These are phyloP conservation scores for Exophiala dermatitidis DNA, from an alignment of 2,329 filamentous ascomycete species.

Conservation along the genomic window DNA sequence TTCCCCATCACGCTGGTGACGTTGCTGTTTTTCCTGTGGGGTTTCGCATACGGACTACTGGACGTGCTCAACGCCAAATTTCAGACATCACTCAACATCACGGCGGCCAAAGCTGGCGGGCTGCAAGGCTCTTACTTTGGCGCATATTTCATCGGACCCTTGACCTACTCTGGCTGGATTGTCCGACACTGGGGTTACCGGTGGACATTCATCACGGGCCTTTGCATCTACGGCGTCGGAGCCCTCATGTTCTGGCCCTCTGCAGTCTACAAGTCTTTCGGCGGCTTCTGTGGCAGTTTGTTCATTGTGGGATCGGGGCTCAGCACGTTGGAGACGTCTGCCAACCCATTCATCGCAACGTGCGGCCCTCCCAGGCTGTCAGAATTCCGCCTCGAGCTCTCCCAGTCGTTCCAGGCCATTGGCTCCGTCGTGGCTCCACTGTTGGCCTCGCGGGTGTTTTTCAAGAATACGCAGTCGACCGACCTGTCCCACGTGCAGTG, in stretches of 20 bases:
- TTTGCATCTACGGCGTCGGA: slow-evolving; percentile 61
- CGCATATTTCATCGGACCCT: slow-evolving; percentile 48
- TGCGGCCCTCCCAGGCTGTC: slow-evolving; percentile 70
- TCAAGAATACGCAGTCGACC: slow-evolving; percentile 54
- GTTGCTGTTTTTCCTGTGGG: slow-evolving; percentile 49
- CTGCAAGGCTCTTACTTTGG: slow-evolving; percentile 61
- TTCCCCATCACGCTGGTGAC: slow-evolving; percentile 42
- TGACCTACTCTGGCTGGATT: slow-evolving; percentile 52
- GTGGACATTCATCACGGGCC: slow-evolving; percentile 68
- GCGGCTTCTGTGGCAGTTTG: slow-evolving; percentile 60
- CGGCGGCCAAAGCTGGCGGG: slow-evolving; percentile 52
- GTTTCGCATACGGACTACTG: slow-evolving; percentile 44
- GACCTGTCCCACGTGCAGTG: slow-evolving; percentile 65
- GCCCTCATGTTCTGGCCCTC: slow-evolving; percentile 82
- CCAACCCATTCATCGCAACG: slow-evolving; percentile 68
- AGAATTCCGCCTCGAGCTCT: slow-evolving; percentile 70
- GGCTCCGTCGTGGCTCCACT: slow-evolving; percentile 68
- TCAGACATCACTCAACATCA: slow-evolving; percentile 50
- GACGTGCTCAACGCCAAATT: slow-evolving; percentile 51
- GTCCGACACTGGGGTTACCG: slow-evolving; percentile 64
- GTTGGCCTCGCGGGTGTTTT: slow-evolving; percentile 58
- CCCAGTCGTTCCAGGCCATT: slow-evolving; percentile 70
- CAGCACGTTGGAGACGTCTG: slow-evolving; percentile 67
- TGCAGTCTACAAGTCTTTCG: slow-evolving; percentile 64
- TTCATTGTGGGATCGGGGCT: slow-evolving; percentile 70